Evolutionary conservation across 2,329 filamentous ascomycete species (phyloP).

Genomic region (Didymella lethalis): DNA sequence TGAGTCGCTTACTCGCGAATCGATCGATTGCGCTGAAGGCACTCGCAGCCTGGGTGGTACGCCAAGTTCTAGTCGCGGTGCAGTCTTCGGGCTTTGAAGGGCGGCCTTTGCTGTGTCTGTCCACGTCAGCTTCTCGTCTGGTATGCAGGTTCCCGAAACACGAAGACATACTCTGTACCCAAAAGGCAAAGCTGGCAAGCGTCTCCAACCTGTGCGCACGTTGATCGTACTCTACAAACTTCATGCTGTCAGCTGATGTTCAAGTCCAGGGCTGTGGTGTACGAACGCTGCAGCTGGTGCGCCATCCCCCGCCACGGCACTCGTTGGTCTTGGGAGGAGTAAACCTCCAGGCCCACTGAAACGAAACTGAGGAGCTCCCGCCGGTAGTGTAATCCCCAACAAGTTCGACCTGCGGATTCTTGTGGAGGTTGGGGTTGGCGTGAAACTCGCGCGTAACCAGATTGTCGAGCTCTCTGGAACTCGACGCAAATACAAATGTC

Average conservation of each 20-base stretch:
- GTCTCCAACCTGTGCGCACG: slow-evolving; percentile 88
- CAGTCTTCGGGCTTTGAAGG: slow-evolving; percentile 54
- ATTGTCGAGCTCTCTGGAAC: slow-evolving; percentile 86
- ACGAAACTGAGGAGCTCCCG: slow-evolving; percentile 83
- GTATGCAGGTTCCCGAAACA: slow-evolving; percentile 31
- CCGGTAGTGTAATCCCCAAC: slow-evolving; percentile 90
- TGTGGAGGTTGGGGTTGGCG: slow-evolving; percentile 95
- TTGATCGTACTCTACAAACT: slow-evolving; percentile 98
- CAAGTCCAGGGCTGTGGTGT: slow-evolving; percentile 36
- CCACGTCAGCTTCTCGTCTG: slow-evolving; percentile 19
- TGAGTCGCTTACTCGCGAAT: slow-evolving; percentile 78
- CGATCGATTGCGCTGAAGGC: slow-evolving; percentile 78
- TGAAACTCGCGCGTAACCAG: slow-evolving; percentile 95
- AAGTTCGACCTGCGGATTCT: slow-evolving; percentile 92
- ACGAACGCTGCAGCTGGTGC: slow-evolving; percentile 85
- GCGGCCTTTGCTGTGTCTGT: slow-evolving; percentile 49
- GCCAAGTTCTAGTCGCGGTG: slow-evolving; percentile 75
- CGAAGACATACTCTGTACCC: slow-evolving; percentile 76
- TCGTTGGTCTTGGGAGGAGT: slow-evolving; percentile 83
- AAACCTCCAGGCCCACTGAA: slow-evolving; percentile 98
- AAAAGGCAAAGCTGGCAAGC: slow-evolving; percentile 92
- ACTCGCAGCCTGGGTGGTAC: slow-evolving; percentile 80
- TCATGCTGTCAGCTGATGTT: slow-evolving; percentile 30
- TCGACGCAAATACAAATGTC: slow-evolving; percentile 91
- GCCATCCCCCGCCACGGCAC: slow-evolving; percentile 90